phyloP scores from a whole-genome alignment of 352 stramenopile genomes.

The Pythium oligandrum region DNA sequence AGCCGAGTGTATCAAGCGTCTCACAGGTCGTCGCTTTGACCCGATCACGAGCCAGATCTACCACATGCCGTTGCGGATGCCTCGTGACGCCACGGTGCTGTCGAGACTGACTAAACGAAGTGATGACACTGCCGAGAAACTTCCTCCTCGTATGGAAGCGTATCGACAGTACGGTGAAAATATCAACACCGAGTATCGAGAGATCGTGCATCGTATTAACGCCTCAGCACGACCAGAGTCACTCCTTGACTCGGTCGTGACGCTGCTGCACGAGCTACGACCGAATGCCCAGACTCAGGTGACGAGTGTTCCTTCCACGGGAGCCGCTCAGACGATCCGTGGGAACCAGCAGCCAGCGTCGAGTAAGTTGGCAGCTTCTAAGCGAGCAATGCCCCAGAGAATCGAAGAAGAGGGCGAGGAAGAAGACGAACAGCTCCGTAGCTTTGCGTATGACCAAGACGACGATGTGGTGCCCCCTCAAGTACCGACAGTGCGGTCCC shows the following conservation, averaged over 20 bases:
- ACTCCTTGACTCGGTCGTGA: conserved; percentile 38
- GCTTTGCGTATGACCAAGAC: neutral
- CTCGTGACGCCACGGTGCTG: conserved; percentile 30
- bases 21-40: conserved; percentile 58
- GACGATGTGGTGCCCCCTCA: neutral
- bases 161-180: conserved; percentile 53
- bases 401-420: conserved; percentile 53
- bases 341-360: no score
- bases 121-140: conserved; percentile 51
- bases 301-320: no score
- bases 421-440: conserved; percentile 11
- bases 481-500: no score
- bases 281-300: neutral
- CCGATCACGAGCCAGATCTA: conserved; percentile 55
- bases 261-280: conserved; percentile 30
- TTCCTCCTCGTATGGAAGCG: conserved; percentile 58
- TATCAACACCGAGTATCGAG: conserved; percentile 42
- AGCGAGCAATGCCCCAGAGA: conserved; percentile 18
- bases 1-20: conserved; percentile 37
- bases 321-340: no score
- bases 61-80: conserved; percentile 39
- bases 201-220: conserved; percentile 41
- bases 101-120: conserved; percentile 51
- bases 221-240: conserved; percentile 24
- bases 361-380: no score